Base-by-base conservation (phyloP, 2,329 filamentous ascomycete genomes). In the Malbranchea zuffiana region DNA sequence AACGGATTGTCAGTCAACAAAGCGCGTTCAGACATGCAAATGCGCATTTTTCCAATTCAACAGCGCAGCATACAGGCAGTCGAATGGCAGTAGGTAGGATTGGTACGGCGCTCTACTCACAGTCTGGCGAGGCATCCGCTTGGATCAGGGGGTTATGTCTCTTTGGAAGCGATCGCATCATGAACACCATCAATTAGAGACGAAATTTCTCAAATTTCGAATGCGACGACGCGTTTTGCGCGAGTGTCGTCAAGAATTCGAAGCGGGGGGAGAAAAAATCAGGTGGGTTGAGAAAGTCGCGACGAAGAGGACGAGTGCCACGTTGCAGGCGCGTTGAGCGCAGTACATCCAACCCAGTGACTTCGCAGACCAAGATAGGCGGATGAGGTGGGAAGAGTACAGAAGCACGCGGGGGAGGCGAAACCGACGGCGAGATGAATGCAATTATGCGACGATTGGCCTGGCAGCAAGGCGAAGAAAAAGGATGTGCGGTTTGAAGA, bases 101-200 rank as follows among this genome's bases (percentile, higher is more conserved):
- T 15, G 16, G 20, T 31, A 37, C 13, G 24, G 39, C 30, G 35
- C 23, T 24, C 35, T 37, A 59, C 65, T 59, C 62, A 69, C 66
- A 63, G 27, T 55, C 41, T 42, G 65, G 66, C 40, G 64, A 58
- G 30, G 48, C 49, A 35, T 66, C 60, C 11, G 58, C 48, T 26
- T 58, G 51, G 47, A 69, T 56, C 27, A 64, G 57, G 36, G 65
- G 66, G 49, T 69, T 69, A 36, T 55, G 54, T 45, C 53, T 61
- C 43, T 60, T 59, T 4, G 66, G 66, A 32, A 69, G 54, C 39
- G 57, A 50, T 50, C 66, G 63, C 59, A 56, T 58, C 52, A 55
- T 63, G 50, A 34, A 51, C 17, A 33, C 1, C 19, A 20, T 29
- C 12, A 13, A 10, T 11, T 11, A 20, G 15, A 20, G 16, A 16